Evolutionary conservation across 371 early-diverging fungal genomes (phyloP), one percentile per base, ranked within the genome.

Genomic region (Fennellomyces sp.): DNA sequence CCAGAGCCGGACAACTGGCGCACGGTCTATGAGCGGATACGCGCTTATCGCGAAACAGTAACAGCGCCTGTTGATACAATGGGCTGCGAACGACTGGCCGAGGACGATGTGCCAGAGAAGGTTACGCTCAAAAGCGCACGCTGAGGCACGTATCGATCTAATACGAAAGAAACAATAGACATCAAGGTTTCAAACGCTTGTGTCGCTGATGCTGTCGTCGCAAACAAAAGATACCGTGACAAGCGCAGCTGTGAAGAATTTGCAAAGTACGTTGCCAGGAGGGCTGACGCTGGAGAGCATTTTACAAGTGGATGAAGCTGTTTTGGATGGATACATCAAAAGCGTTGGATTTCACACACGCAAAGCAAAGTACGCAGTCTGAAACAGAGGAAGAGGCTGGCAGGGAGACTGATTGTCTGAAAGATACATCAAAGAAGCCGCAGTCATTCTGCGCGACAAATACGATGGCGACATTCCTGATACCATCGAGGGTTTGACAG

Each of bases 211-310:
- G 81, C 83, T 99, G 12, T 97, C 98, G 8, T 90, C 97, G 23
- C 97, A 97, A 75, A 99, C 99, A 3, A 94, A 94, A 66, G 99
- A 99, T 68, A 89, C 91, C 8, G 85, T 93, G 3, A 96, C 95
- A 0, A 92, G 93, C 2, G 88, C 78, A 11, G 94, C 92, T 3
- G 83, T 97, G 26, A 69, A 73, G 28, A 82, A 76, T 12, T 69
- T 97, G 25, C 84, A 90, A 41, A 63, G 70, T n/a, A 76, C 80
- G 23, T 69, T 87, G 52, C 84, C 86, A 1, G 89, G 88, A 25
- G 92, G 91, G 2, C 63, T 94, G 52, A 78, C 77, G 8, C 64
- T 88, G 17, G 70, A 85, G 38, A 75, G 83, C 4, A 78, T 89
- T 19, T 63, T 87, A 31, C 72, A 80, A 17, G 73, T 84, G 12